Evolutionary conservation across 176 grass and related monocot genomes (phyloP), one percentile per base, ranked within the genome.

Genomic region (Lolium multiflorum): DNA sequence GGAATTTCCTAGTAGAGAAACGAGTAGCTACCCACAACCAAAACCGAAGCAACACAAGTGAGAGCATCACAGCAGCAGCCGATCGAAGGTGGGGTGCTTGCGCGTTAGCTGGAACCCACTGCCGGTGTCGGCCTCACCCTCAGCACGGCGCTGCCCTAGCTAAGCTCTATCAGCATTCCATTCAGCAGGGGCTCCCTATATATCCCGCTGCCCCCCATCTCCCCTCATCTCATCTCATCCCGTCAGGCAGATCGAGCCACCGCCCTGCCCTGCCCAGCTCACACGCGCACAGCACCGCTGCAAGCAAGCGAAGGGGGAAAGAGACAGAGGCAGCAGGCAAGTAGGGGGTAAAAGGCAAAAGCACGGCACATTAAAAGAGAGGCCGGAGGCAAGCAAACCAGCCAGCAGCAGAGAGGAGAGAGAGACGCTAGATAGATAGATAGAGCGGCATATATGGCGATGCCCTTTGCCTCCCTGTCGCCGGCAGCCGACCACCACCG

Each of bases 381-480:
- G 82, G 79, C 78, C 72, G 61, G 58, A 59, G 35, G 6, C 17
- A 51, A 52, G 64, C 43, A 49, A 16, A 46, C 70, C 21, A 13
- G 16, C n/a, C 71, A 49, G 31, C 43, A 21, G 21, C 71, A 64
- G 67, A 77, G 81, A 84, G 81, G 16, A 59, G 17, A 50, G 41
- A 60, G 83, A 16, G 31, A 35, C 31, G 31, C 31, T 35, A 35
- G 31, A 14, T 56, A 84, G 79, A 7, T 25, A 22, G 55, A 43
- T 21, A 43, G 69, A 77, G 73, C 84, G 77, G 76, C 85, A 86
- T 69, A 94, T 76, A 95, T 95, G 93, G 93, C 93, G 88, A 95
- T 92, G 84, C 90, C 86, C 37, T 92, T 86, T 92, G 89, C 90
- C 90, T 97, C 90, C 91, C 71, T 86, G 77, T 94, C 94, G 79